phyloP scores from a whole-genome alignment of 75 land plant species.

The Cunninghamia lanceolata region DNA sequence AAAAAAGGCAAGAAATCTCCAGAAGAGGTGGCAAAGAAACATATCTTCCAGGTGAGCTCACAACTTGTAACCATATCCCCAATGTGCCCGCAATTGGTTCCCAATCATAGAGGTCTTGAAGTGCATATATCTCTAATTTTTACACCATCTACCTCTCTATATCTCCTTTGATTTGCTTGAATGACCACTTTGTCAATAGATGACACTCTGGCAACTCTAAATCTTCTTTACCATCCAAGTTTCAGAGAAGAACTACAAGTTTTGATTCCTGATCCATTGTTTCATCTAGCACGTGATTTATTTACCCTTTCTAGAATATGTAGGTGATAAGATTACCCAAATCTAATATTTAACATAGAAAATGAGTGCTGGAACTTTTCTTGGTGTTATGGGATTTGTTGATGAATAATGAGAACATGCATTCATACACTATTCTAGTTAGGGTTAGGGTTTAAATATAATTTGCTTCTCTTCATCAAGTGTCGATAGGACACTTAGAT shows the following conservation, averaged over 20 bases:
- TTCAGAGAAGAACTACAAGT: background rate
- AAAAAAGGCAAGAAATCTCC: background rate
- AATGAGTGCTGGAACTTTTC: too few species aligned
- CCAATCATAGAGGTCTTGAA: background rate
- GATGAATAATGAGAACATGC: too few species aligned
- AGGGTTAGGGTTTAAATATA: too few species aligned
- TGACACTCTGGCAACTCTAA: background rate
- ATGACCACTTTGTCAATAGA: background rate
- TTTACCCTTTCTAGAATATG: too few species aligned
- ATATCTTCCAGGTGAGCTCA: background rate
- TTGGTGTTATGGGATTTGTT: too few species aligned
- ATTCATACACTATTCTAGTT: too few species aligned
- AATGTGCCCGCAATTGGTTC: conserved; percentile 9
- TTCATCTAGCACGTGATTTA: too few species aligned
- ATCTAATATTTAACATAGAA: too few species aligned
- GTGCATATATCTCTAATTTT: background rate
- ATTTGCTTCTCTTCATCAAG: too few species aligned
- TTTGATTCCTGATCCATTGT: too few species aligned
- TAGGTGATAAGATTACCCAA: too few species aligned
- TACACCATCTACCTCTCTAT: background rate
- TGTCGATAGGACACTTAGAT: too few species aligned
- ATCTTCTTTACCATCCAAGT: background rate
- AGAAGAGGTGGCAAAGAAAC: background rate
- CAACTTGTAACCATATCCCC: conserved; percentile 1
- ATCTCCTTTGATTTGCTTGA: background rate